Conservation (phyloP, 2,329 filamentous ascomycete genomes). For the Ophiosphaerella korrae region DNA sequence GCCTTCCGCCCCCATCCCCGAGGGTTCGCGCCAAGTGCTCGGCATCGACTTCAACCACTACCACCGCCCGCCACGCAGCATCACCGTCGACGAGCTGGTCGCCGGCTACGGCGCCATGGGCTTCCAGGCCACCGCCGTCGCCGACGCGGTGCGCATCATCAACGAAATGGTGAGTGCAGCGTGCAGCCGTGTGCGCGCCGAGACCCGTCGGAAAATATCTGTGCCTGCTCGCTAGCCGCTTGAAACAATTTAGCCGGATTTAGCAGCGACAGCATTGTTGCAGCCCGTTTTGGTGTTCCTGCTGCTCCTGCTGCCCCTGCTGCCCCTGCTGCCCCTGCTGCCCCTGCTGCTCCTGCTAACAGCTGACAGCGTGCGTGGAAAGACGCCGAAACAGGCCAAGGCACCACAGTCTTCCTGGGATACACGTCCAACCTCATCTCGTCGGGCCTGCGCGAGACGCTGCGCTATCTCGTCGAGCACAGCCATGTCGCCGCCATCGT, state of each 20-base stretch:
- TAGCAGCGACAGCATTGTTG: slow-evolving; percentile 28
- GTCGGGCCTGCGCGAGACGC: slow-evolving; percentile 86
- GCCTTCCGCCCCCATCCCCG: slow-evolving; percentile 79
- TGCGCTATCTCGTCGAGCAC: slow-evolving; percentile 92
- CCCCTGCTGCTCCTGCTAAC: slow-evolving; percentile 38
- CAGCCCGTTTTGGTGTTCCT: slow-evolving; percentile 19
- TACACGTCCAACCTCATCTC: slow-evolving; percentile 99
- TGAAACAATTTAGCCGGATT: slow-evolving; percentile 39
- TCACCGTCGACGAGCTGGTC: slow-evolving; percentile 85
- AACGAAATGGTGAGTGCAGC: slow-evolving; percentile 79
- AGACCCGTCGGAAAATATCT: slow-evolving; percentile 28
- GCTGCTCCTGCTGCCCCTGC: no score
- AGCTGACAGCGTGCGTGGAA: slow-evolving; percentile 71
- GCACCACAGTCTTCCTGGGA: slow-evolving; percentile 93
- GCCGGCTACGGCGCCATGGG: slow-evolving; percentile 85
- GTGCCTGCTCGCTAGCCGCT: slow-evolving; percentile 18
- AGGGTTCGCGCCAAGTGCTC: slow-evolving; percentile 77
- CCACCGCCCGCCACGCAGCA: slow-evolving; percentile 70
- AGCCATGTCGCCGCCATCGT: slow-evolving; percentile 91
- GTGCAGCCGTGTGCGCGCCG: slow-evolving; percentile 15
- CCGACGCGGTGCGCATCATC: slow-evolving; percentile 87
- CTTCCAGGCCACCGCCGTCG: slow-evolving; percentile 79
- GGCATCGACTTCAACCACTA: slow-evolving; percentile 92
- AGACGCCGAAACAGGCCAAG: slow-evolving; percentile 76
- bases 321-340: no score